Percentiles rank a stretch among this genome's conserved stretches.
These are phyloP conservation scores for Fusarium nanum DNA, from an alignment of 2,329 filamentous ascomycete genomes.

Conservation along the genomic window DNA sequence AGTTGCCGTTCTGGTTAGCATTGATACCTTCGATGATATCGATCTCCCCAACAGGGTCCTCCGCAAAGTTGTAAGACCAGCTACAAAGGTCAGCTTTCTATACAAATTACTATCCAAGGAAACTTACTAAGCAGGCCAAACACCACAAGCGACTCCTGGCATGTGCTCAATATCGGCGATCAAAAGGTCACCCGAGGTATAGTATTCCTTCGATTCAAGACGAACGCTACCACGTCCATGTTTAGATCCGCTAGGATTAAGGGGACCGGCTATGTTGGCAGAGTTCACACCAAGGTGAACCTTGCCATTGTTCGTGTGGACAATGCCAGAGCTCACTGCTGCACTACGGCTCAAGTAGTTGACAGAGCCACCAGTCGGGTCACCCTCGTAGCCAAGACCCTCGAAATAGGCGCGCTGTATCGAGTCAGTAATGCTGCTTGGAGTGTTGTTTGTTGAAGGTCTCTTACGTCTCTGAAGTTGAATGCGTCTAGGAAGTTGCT, in stretches of 20 bases:
- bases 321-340: constrained; percentile 18
- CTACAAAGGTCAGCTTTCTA: background rate
- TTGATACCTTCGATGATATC: constrained; percentile 24
- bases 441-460: fast-evolving
- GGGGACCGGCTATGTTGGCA: background rate
- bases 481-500: constrained; percentile 23
- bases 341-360: constrained; percentile 17
- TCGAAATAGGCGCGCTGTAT: constrained; percentile 17
- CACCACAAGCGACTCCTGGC: constrained; percentile 19
- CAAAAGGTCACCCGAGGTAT: constrained; percentile 12
- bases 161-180: constrained; percentile 27
- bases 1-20: constrained; percentile 7
- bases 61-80: constrained; percentile 26
- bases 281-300: constrained; percentile 13
- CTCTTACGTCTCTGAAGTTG: constrained; percentile 15
- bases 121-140: constrained; percentile 20
- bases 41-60: constrained; percentile 23
- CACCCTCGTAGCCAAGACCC: constrained; percentile 6
- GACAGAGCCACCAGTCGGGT: constrained; percentile 16
- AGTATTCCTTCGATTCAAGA: constrained; percentile 18
- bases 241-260: background rate
- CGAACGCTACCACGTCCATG: constrained; percentile 21
- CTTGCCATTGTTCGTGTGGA: constrained; percentile 11
- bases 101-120: no score
- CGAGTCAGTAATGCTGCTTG: background rate